A percentile compares a stretch with the other conserved stretches of the same genome.
phyloP scores from a whole-genome alignment of 306 rosid genomes.

The Ochetophila trinervis region DNA sequence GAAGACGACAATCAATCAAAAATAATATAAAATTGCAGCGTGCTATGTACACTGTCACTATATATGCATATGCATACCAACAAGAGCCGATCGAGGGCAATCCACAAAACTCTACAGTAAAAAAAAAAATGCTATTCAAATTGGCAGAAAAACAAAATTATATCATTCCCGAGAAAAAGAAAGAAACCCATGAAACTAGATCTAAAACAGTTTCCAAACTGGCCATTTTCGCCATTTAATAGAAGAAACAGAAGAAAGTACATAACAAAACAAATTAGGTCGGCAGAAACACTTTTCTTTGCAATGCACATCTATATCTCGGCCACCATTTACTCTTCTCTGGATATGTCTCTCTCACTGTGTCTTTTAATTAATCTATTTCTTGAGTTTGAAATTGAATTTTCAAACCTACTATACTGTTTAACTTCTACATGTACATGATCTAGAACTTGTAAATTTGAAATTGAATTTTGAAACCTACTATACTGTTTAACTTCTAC shows the following conservation, averaged over 20 bases:
- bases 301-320: too few species aligned
- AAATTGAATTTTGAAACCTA: too few species aligned
- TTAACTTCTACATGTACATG: too few species aligned
- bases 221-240: neutral
- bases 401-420: too few species aligned
- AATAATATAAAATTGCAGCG: constrained; percentile 14
- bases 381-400: too few species aligned
- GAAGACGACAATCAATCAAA: too few species aligned
- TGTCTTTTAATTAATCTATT: too few species aligned
- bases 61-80: neutral
- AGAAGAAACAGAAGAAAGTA: neutral
- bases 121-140: constrained; percentile 15
- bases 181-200: neutral
- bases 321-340: too few species aligned
- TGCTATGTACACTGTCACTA: constrained; percentile 27
- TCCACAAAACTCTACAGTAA: constrained; percentile 6
- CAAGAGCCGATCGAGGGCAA: neutral
- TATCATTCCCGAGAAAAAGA: constrained; percentile 23
- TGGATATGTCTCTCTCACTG: too few species aligned
- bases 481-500: too few species aligned
- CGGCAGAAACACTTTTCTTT: too few species aligned
- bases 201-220: constrained; percentile 17
- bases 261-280: neutral
- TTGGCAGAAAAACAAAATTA: neutral
- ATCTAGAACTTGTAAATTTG: neutral